A percentile compares a stretch with the other conserved stretches of the same genome.
phyloP scores from a whole-genome alignment of 768 basidiomycete species.

The Suillus weaverae region DNA sequence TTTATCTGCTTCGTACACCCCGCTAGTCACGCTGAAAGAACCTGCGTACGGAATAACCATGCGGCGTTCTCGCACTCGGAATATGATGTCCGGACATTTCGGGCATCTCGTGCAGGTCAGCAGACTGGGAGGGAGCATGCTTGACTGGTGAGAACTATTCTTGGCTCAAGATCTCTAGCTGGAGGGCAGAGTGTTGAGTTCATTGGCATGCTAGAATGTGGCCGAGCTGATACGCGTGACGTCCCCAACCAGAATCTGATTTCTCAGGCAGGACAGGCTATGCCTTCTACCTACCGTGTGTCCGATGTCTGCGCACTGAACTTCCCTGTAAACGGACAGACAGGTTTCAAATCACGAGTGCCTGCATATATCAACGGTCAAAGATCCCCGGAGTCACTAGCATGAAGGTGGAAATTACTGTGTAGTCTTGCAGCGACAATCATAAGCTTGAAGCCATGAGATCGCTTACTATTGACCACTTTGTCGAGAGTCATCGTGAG shows the following conservation, averaged over 20 bases:
- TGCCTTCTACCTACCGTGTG: neutral
- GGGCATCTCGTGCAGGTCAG: slow-evolving; percentile 2
- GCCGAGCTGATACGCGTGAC: neutral
- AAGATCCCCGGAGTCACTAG: neutral
- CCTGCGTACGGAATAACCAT: neutral
- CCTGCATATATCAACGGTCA: neutral
- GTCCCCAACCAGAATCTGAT: neutral
- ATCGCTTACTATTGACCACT: neutral
- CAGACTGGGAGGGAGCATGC: slow-evolving; percentile 8
- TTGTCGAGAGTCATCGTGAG: neutral
- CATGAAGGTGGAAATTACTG: neutral
- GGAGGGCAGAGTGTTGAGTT: neutral
- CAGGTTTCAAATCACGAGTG: neutral
- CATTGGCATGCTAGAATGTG: neutral
- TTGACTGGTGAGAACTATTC: slow-evolving; percentile 1
- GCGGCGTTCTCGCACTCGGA: slow-evolving; percentile 8
- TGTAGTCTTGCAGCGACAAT: neutral
- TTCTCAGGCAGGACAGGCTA: slow-evolving; percentile 1
- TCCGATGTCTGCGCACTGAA: neutral
- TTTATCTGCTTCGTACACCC: slow-evolving; percentile 16
- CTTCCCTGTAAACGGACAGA: neutral
- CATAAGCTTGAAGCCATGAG: neutral
- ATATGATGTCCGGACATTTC: neutral
- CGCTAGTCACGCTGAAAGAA: neutral
- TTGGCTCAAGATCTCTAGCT: slow-evolving; percentile 2